Base-by-base conservation (phyloP, 106 monocot species). In the Dioscorea alata region DNA sequence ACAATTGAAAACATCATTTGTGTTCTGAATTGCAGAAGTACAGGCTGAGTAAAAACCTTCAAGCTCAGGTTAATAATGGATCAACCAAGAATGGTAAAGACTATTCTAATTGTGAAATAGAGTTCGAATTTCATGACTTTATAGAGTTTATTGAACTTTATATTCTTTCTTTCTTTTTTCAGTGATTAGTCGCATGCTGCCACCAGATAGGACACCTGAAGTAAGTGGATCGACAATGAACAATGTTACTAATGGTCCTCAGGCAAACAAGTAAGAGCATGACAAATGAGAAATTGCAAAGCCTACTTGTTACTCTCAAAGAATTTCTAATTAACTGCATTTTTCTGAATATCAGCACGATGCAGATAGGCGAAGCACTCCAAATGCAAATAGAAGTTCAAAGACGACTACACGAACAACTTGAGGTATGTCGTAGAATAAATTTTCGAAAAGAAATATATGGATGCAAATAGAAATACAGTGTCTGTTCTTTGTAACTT, bases 361-460 rank as follows among this genome's bases (percentile, higher is more conserved):
- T 86, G 63, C 85, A 91, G 61, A 88, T 95, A 75, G 73, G 83
- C 49, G 91, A 95, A 74, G 88, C 95, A 51, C 79, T 95, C 48
- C 85, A 85, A 71, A 83, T 86, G 81, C 91, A 95, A 84, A 88
- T 88, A 52, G 95, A 91, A 75, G 95, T 94, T 33, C 90, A 94
- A 72, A 75, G 71, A 67, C 76, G 77, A 59, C 75, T 95, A 19
- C 88, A 95, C 33, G 86, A 88, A 67, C 94, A 94, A 75, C 85
- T 94, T 67, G 94, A 94, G 88, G 94, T 94, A 78, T 42, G 42
- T 6, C 42, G 6, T 8, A 42, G 5, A 10, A 42, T 8, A 42
- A 42, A 10, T 42, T 42, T 42, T 42, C 10, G 6, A 6, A 0
- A 8, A 42, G 42, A 42, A 42, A 42, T 42, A 42, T 42, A 28